Base-by-base conservation (phyloP, 1,284 basidiomycete species). In the Mycosarcoma mackinlayi region DNA sequence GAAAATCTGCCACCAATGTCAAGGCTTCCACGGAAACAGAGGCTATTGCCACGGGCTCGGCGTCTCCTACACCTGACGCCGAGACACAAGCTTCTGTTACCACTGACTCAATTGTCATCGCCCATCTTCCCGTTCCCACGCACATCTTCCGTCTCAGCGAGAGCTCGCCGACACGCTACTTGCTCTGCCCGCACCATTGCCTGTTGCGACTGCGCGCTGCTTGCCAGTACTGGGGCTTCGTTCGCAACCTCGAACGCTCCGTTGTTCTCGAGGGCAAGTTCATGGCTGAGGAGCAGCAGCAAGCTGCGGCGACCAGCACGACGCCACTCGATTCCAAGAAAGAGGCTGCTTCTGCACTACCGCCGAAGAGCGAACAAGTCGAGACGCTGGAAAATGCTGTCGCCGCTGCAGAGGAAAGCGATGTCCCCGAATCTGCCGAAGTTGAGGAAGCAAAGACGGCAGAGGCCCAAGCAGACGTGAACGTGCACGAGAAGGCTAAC, bases 101-200 rank as follows among this genome's bases (percentile, higher is more conserved):
- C 9, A 4, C 33, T 6, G 56, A 54, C 4, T 19, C 38, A 6
- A 5, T 56, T 6, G 37, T 55, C 3, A 41, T 40, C 23, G 23
- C 50, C 11, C 31, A 57, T 6, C 49, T 79, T 11, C 76, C 76
- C 0, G 75, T 82, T 1, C 80, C 80, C 1, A 80, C 80, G 7
- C 80, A 82, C 51, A 80, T 79, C 52, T 82, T 82, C 69, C 71
- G 80, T 6, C 37, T 82, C 19, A 73, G 65, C 40, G 80, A 81
- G 18, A 56, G 70, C 3, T 64, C 75, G 6, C 57, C 71, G 0
- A 73, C 56, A 10, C 73, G 79, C 14, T 79, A 82, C 46, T 46
- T 82, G 24, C 61, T 82, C 6, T 82, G 80, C 56, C 72, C 80
- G 39, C 74, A 81, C 24, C 73, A 81, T 52, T 81, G 79, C 51